Evolutionary conservation across 2,329 filamentous ascomycete species (phyloP).

Genomic region (Xylaria sp.): DNA sequence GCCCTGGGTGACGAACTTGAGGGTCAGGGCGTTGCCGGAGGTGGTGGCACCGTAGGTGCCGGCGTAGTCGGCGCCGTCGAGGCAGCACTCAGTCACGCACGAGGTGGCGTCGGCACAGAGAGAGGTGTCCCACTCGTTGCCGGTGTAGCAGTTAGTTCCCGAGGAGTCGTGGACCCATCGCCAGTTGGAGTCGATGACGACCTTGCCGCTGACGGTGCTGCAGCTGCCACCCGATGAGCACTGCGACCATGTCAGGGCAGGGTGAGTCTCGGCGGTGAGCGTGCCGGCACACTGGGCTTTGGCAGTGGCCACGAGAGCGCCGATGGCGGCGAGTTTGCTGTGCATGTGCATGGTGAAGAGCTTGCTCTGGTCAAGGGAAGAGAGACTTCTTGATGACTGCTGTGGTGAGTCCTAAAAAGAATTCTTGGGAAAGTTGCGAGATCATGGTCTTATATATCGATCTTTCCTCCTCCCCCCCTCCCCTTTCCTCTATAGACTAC

Average conservation of each 20-base stretch:
- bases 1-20: slow-evolving; percentile 64
- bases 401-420: slow-evolving; percentile 34
- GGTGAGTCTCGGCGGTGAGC: slow-evolving; percentile 57
- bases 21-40: slow-evolving; percentile 57
- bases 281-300: slow-evolving; percentile 57
- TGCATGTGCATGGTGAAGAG: slow-evolving; percentile 43
- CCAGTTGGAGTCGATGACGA: slow-evolving; percentile 64
- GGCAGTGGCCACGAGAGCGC: slow-evolving; percentile 53
- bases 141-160: slow-evolving; percentile 61
- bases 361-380: slow-evolving; percentile 27
- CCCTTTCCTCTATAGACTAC: background rate
- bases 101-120: slow-evolving; percentile 52
- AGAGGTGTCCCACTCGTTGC: slow-evolving; percentile 53
- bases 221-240: slow-evolving; percentile 58
- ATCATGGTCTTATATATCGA: slow-evolving; percentile 37
- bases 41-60: slow-evolving; percentile 60
- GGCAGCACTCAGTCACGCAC: slow-evolving; percentile 55
- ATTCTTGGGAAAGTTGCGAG: slow-evolving; percentile 36
- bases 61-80: slow-evolving; percentile 59
- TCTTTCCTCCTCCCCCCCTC: background rate
- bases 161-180: slow-evolving; percentile 59
- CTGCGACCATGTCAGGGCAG: slow-evolving; percentile 57
- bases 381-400: slow-evolving; percentile 29
- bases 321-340: slow-evolving; percentile 48
- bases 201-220: slow-evolving; percentile 55